Base-by-base conservation (phyloP, 2,329 filamentous ascomycete species). In the Diplodia sapinea region DNA sequence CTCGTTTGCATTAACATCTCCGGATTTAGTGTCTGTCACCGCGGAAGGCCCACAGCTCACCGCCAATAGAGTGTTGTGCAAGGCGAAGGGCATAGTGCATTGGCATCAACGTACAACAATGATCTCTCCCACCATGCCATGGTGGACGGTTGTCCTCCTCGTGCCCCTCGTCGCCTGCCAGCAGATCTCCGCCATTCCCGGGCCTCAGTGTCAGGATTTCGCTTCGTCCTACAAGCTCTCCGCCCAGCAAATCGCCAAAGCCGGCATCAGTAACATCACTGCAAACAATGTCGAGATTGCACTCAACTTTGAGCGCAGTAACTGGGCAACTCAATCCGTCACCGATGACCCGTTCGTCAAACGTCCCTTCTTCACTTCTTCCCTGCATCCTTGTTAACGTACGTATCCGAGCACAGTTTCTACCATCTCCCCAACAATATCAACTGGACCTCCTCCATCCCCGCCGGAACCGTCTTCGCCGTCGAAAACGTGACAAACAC, bases 271-370 rank as follows among this genome's bases (percentile, higher is more conserved):
- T n/a, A 43, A 47, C 36, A 70, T 55, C 63, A 55, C 33, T 2
- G 50, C 62, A 11, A 31, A 55, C 33, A 65, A 65, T 15, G 50
- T 74, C 31, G 70, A 77, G 40, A 55, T 72, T 4, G 74, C 73
- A 0, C 47, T 76, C 13, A 69, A 71, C 20, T 74, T 73, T 50
- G 74, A 77, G 55, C 70, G 72, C 4, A 70, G 71, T 17, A 75
- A 76, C 52, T 74, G 73, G 68, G 72, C 74, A 3, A 71, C 71
- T 11, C 69, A 68, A 17, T 70, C 70, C 4, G 71, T 73, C 2
- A 65, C 67, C 15, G 57, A 74, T 20, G 81, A 84, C 68, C 70
- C 72, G n/a, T 83, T 82, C 72, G 83, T 83, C 15, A 1, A 9
- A 13, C 20, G 13, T 38, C n/a, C 72, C 29, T 29, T 66, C 74